Base-by-base conservation (phyloP, 139 green algal genomes). In the Trebouxia sp. region DNA sequence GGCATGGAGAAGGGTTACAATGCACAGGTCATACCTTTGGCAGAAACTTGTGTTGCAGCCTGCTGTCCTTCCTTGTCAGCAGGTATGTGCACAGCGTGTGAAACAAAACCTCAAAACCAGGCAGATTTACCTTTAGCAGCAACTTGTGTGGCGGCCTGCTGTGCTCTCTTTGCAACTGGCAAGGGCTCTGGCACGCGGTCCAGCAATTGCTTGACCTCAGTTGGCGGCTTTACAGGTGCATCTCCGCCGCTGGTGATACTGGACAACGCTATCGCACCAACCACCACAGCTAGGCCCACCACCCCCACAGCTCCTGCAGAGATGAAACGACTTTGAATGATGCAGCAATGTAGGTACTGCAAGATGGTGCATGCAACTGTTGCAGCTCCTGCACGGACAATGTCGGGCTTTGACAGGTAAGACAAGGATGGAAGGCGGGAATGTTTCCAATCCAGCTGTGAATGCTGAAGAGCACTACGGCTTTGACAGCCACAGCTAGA, bases 111-210 rank as follows among this genome's bases (percentile, higher is more conserved):
- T n/a, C n/a, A n/a, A n/a, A n/a, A n/a, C n/a, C n/a, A n/a, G n/a
- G 3, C 24, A 20, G 32, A 17, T 35, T 72, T 24, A 72, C 62
- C 62, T 72, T 72, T 72, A 17, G 32, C 43, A 35, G 62, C 20
- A 35, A 45, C 62, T 41, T 72, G 62, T 14, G 62, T 72, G 26
- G 62, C 62, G 28, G 35, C 62, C 32, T 72, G 62, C 26, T 45
- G 28, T 30, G 62, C 62, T 35, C 43, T 72, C 35, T n/a, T 43
- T 11, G 6, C 32, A 9, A 72, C 62, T 42, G 62, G 62, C 62
- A 72, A 24, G 37, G 62, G 62, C 62, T 72, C 32, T 28, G 62
- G 62, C 1, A 72, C 62, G n/a, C 62, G 32, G 32, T 72, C 62
- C 32, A 72, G 62, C 10, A 72, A 35, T 15, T 72, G 32, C 62